Base-by-base conservation (phyloP, 176 grass and related monocot genomes). In the Oryza meridionalis region DNA sequence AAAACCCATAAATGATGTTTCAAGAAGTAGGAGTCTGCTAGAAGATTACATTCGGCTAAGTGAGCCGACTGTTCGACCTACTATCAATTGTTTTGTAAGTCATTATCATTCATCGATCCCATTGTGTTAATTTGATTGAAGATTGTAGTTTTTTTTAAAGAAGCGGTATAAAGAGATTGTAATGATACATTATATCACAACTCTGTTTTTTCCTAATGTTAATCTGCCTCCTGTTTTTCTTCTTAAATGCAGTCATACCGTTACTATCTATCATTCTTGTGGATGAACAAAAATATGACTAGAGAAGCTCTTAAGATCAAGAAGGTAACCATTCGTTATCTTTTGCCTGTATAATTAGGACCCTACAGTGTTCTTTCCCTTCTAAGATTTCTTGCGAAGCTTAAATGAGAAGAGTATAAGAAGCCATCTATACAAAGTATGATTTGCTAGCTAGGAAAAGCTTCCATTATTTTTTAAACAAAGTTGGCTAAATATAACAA, bases 261-360 rank as follows among this genome's bases (percentile, higher is more conserved):
- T 69, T 82, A 76, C 55, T 86, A 84, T 65, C 45, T 94, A 1
- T 40, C 78, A 0, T 88, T 88, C 63, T 69, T 80, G 2, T 94
- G 85, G 92, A 75, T 71, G 35, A 94, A 92, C 19, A 14, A 65
- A 65, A 77, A 86, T 24, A 8, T 42, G 32, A 77, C 85, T 7
- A 44, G 75, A 86, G 55, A 69, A 25, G 75, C 90, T 84, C 84
- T 94, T 10, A 58, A 84, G 10, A 51, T 90, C 40, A 90, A 90
- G 50, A 58, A 88, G 90, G 93, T 90, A 92, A 68, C 9, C 24
- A 27, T 40, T n/a, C 0, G 21, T 61, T 62, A 53, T 73, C 8
- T 44, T 27, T 11, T 55, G 1, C 24, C 10, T 29, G 14, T 61
- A 8, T 40, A 40, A 40, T 40, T 40, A 40, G 38, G 38, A 40